Conservation (phyloP, 495 filamentous ascomycete genomes). For the Tuber aestivum region DNA sequence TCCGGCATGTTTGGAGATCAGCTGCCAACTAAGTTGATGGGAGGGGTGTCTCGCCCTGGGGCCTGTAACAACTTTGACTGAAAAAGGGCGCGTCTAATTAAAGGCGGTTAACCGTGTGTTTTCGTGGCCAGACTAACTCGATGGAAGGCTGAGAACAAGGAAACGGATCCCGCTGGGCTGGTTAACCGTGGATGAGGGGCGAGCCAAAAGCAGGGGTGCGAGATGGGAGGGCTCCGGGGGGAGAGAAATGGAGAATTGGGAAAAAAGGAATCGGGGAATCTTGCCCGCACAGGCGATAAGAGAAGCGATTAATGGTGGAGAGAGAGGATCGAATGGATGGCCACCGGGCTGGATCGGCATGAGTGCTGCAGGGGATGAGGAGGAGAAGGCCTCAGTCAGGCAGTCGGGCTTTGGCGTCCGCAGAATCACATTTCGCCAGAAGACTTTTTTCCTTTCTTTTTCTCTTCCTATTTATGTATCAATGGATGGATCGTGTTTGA, state of each 20-base stretch:
- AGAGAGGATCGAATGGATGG: background rate
- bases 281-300: background rate
- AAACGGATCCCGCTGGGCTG: background rate
- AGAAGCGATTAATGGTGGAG: background rate
- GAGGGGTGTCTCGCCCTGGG: background rate
- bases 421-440: background rate
- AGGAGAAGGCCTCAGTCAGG: background rate
- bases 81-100: background rate
- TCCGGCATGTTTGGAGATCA: background rate
- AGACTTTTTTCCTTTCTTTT: background rate
- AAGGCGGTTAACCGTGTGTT: background rate
- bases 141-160: background rate
- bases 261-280: too few species aligned
- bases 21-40: background rate
- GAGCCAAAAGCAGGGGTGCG: background rate
- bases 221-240: background rate
- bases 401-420: background rate
- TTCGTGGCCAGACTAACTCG: background rate
- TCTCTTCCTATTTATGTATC: background rate
- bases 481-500: background rate
- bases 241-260: background rate
- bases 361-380: background rate
- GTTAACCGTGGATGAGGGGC: background rate
- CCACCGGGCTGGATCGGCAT: background rate
- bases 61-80: background rate